phyloP scores from a whole-genome alignment of 1,284 basidiomycete genomes.

The Marasmius fiardii region DNA sequence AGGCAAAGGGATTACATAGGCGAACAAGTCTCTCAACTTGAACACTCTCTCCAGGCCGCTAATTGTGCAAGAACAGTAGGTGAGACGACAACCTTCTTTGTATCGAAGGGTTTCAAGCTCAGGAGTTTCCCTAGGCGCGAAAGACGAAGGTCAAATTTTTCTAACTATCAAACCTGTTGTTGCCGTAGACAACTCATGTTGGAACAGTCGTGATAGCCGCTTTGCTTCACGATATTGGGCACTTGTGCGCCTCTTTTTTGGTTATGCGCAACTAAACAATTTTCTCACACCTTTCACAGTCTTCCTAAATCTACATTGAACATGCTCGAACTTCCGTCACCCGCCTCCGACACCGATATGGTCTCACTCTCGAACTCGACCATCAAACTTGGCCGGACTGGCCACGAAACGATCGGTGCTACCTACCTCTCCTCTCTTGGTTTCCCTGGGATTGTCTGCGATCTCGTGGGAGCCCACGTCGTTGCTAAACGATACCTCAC shows the following conservation, averaged over 20 bases:
- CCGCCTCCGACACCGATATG: not conserved
- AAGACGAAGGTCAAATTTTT: slow-evolving; percentile 5
- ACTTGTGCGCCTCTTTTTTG: not conserved
- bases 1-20: slow-evolving; percentile 12
- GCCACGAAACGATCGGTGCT: slow-evolving; percentile 8
- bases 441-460: slow-evolving; percentile 4
- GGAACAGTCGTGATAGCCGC: not conserved
- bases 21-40: slow-evolving; percentile 11
- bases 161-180: not conserved
- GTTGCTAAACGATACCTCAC: slow-evolving; percentile 13
- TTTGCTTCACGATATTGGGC: not conserved
- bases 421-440: slow-evolving; percentile 7
- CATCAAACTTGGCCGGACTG: slow-evolving; percentile 5
- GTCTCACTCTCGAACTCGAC: slow-evolving; percentile 4
- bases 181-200: too few relatives aligned
- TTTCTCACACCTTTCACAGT: not conserved
- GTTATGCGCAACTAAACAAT: too few relatives aligned
- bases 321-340: not conserved
- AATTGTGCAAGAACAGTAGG: slow-evolving; percentile 7
- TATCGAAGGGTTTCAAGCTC: not conserved
- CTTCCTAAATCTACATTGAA: not conserved
- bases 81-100: not conserved
- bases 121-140: not conserved
- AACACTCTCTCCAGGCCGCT: slow-evolving; percentile 12
- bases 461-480: slow-evolving; percentile 11